Evolutionary conservation across 176 grass and related monocot species (phyloP).

Genomic region (Thalia dealbata): DNA sequence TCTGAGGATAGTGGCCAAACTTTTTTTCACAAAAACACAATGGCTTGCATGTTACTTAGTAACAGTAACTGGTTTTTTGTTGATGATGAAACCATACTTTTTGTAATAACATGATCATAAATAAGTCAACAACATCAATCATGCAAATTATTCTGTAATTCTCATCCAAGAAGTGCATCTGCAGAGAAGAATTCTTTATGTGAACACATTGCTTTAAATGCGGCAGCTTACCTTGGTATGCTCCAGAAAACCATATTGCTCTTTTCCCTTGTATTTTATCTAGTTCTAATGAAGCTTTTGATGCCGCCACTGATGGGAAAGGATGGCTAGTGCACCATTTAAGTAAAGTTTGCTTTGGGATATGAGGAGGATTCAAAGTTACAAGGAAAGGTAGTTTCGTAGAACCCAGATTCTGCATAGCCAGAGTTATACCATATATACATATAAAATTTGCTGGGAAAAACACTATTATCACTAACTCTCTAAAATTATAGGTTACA

Average conservation of each 20-base stretch:
- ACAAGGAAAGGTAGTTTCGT: constrained; percentile 42
- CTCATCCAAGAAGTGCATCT: no score
- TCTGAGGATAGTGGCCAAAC: no score
- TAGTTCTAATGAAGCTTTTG: constrained; percentile 63
- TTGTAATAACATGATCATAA: no score
- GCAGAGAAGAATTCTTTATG: neutral
- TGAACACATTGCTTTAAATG: neutral
- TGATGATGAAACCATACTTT: no score
- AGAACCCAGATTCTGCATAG: constrained; percentile 57
- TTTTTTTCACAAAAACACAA: no score
- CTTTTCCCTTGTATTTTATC: constrained; percentile 58
- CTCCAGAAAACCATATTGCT: constrained; percentile 77
- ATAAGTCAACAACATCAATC: no score
- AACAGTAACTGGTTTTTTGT: no score
- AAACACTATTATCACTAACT: neutral
- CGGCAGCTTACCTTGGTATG: constrained; percentile 52
- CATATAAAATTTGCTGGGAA: neutral
- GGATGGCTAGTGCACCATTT: constrained; percentile 81
- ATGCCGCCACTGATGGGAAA: constrained; percentile 62
- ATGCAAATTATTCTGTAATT: no score
- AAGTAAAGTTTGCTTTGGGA: constrained; percentile 53
- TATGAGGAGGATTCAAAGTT: constrained; percentile 65
- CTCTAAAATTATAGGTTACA: neutral
- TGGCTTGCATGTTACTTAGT: no score
- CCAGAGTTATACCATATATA: constrained; percentile 7